A percentile compares a stretch with the other conserved stretches of the same genome.
These are phyloP conservation scores for Alternaria arborescens DNA, from an alignment of 2,329 filamentous ascomycete genomes.

Conservation along the genomic window DNA sequence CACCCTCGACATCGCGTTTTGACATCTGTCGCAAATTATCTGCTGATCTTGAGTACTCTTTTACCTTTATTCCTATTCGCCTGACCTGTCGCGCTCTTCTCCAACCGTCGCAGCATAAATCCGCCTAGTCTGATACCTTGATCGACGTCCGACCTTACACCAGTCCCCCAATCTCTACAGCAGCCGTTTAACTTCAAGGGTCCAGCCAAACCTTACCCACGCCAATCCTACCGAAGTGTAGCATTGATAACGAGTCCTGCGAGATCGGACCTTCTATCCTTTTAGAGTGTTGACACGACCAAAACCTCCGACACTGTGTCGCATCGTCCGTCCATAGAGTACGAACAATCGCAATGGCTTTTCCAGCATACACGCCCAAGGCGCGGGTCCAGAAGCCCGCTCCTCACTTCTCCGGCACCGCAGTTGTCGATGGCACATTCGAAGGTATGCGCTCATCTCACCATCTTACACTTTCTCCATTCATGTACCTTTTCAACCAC, in stretches of 20 bases:
- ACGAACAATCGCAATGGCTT: constrained; percentile 37
- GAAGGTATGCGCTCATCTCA: constrained; percentile 42
- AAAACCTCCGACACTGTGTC: constrained; percentile 12
- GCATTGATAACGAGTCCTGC: constrained; percentile 4
- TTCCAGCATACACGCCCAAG: constrained; percentile 47
- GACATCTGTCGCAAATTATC: constrained; percentile 42
- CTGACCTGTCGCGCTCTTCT: constrained; percentile 1
- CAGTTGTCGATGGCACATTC: constrained; percentile 52
- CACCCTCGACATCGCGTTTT: constrained; percentile 30
- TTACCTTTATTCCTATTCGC: constrained; percentile 18
- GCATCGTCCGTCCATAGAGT: constrained; percentile 16
- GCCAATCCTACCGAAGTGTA: constrained; percentile 8
- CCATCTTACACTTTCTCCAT: background rate
- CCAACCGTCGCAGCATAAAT: constrained; percentile 4
- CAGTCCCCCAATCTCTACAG: background rate
- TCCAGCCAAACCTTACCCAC: constrained; percentile 3
- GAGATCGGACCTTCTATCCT: background rate
- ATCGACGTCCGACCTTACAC: constrained; percentile 5
- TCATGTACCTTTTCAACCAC: background rate
- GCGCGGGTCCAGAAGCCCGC: constrained; percentile 53
- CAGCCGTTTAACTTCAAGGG: constrained; percentile 5
- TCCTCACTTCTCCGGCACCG: constrained; percentile 49
- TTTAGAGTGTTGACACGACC: background rate
- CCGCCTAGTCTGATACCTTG: constrained; percentile 3
- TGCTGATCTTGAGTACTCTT: constrained; percentile 34